Conservation (phyloP, 2,329 filamentous ascomycete genomes). For the Simplicillium aogashimaense region DNA sequence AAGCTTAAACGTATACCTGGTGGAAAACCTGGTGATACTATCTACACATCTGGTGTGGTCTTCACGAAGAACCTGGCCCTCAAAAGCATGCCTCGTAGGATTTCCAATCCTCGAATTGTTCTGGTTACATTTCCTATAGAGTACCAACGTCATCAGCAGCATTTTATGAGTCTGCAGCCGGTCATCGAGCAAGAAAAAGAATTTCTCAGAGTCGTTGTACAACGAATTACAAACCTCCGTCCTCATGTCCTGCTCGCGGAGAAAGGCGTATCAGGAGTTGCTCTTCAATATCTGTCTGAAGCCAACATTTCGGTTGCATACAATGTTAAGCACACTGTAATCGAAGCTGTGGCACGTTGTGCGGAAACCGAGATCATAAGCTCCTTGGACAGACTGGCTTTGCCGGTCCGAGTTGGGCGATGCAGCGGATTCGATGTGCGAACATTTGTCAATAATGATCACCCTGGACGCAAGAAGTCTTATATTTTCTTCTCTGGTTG, state of each 20-base stretch:
- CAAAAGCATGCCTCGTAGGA: constrained; percentile 89
- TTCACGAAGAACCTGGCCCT: constrained; percentile 95
- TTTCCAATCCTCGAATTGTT: constrained; percentile 74
- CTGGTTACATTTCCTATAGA: constrained; percentile 94
- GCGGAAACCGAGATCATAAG: constrained; percentile 89
- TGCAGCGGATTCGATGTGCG: constrained; percentile 90
- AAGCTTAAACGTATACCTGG: constrained; percentile 96
- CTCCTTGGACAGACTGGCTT: constrained; percentile 83
- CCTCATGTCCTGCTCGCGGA: constrained; percentile 87
- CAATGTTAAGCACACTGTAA: constrained; percentile 92
- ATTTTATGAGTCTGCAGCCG: constrained; percentile 97
- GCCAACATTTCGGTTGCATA: constrained; percentile 88
- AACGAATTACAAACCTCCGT: constrained; percentile 74
- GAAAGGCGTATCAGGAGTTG: constrained; percentile 83
- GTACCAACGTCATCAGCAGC: constrained; percentile 75
- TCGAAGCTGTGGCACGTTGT: constrained; percentile 88
- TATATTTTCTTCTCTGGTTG: constrained; percentile 94
- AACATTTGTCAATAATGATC: constrained; percentile 76
- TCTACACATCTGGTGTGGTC: constrained; percentile 93
- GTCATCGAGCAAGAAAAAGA: constrained; percentile 96
- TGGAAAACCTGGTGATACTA: constrained; percentile 79
- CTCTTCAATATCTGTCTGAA: constrained; percentile 77
- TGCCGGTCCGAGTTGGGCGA: constrained; percentile 61
- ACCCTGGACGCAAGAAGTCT: constrained; percentile 72
- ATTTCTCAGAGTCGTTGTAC: constrained; percentile 83